Evolutionary conservation across 1,284 basidiomycete genomes (phyloP), one percentile per base, ranked within the genome.

Genomic region (Sanguinoderma infundibulare): DNA sequence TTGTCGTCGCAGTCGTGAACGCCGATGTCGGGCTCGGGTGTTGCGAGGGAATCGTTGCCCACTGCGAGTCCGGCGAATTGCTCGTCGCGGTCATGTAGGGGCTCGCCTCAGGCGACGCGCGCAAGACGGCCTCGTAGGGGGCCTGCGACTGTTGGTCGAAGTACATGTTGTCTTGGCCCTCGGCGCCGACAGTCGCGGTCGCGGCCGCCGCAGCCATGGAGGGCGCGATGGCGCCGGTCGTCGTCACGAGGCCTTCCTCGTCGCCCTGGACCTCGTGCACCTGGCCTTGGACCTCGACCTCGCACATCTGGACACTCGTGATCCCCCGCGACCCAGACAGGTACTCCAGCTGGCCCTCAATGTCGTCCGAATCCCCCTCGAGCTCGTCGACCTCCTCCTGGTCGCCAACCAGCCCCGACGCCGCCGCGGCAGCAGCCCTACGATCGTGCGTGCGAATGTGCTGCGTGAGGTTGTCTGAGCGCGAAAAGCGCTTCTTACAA

Each of bases 391-490:
- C 61, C 55, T 26, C 73, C 44, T 52, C 53, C 71, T 72, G 42
- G 64, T 65, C 35, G 66, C 73, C 59, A 72, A 74, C 35, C 24
- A 28, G 44, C 66, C 72, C 32, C 63, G 53, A 42, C 24, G 56
- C 40, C 34, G 54, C 52, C 3, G 60, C 67, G 38, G 68, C 55
- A 46, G 71, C 73, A 22, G 68, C 73, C 52, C 75, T 78, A 55
- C 85, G 80, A 64, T 79, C 80, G 75, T 96, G 94, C 40, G 91
- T 93, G 60, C 92, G 86, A 59, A 89, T 70, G 71, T 96, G 94
- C 74, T 95, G 92, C 30, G 84, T 86, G 49, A 96, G 82, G 72
- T 95, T 95, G 74, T 96, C 94, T 71, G 89, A 89, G 67, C 94
- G 81, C 68, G 91, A 92, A 76, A 96, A 96, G 55, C 85, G 82